phyloP scores from a whole-genome alignment of 352 stramenopile species.

The Blastocystis sp. region DNA sequence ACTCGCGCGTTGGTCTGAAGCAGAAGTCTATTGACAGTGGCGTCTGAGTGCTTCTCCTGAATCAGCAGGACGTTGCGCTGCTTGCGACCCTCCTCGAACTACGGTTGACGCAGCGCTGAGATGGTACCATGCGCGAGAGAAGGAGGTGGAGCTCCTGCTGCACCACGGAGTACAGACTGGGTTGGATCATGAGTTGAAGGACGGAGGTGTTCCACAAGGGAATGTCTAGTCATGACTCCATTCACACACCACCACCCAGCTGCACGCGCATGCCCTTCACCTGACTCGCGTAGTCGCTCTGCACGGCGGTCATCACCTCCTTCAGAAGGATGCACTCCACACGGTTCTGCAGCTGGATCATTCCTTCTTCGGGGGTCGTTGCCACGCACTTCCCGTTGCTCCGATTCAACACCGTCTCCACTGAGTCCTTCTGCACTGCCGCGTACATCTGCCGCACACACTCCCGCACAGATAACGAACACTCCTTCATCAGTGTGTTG shows the following conservation, averaged over 20 bases:
- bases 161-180: neutral
- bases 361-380: neutral
- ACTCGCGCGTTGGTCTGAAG: neutral
- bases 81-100: constrained; percentile 61
- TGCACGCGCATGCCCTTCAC: neutral
- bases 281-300: neutral
- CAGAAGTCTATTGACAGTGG: neutral
- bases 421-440: neutral
- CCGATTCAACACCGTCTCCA: neutral
- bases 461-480: neutral
- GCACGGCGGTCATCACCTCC: neutral
- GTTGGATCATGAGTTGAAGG: neutral
- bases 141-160: neutral
- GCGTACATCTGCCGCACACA: neutral
- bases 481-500: neutral
- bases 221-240: neutral
- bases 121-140: constrained; percentile 3
- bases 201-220: neutral
- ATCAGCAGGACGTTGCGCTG: constrained; percentile 56
- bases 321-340: constrained; percentile 45
- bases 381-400: neutral
- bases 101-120: neutral
- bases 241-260: neutral
- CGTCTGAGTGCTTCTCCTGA: constrained; percentile 11
- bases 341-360: neutral